A percentile compares a stretch with the other conserved stretches of the same genome.
Conservation (phyloP, 257 asterid genomes). For the Avicennia marina region DNA sequence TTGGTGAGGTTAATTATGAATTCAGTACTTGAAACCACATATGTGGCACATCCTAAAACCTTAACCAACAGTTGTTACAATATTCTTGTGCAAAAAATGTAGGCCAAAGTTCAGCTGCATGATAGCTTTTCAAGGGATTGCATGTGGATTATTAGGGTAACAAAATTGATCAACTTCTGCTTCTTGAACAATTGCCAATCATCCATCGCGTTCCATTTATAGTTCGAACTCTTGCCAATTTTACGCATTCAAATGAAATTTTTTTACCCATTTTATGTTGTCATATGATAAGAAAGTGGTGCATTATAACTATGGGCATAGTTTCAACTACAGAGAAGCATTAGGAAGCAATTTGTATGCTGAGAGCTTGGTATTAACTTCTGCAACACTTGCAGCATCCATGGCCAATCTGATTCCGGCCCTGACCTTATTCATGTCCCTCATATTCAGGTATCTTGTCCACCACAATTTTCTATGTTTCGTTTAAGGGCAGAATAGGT, state of each 20-base stretch:
- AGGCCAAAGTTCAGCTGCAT: constrained; percentile 50
- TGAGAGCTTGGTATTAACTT: constrained; percentile 41
- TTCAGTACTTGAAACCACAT: too few species aligned
- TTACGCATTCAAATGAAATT: too few species aligned
- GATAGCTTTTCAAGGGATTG: constrained; percentile 37
- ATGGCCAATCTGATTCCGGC: constrained; percentile 45
- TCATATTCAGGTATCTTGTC: constrained; percentile 37
- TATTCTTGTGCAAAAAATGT: constrained; percentile 29
- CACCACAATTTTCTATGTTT: too few species aligned
- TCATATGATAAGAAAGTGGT: too few species aligned
- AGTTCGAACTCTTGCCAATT: too few species aligned
- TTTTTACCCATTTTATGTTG: too few species aligned
- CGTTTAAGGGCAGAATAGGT: too few species aligned
- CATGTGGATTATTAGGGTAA: constrained; percentile 49
- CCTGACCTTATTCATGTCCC: constrained; percentile 39
- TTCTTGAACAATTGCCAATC: too few species aligned
- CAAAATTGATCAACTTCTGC: too few species aligned
- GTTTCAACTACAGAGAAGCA: constrained; percentile 34
- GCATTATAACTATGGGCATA: background rate
- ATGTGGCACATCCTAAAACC: background rate
- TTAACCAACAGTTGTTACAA: background rate
- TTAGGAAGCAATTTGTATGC: constrained; percentile 47
- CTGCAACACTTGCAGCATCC: constrained; percentile 49
- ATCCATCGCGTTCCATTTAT: too few species aligned
- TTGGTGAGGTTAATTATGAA: constrained; percentile 30